phyloP scores from a whole-genome alignment of 2,329 filamentous ascomycete species.

The Colletotrichum acutatum region DNA sequence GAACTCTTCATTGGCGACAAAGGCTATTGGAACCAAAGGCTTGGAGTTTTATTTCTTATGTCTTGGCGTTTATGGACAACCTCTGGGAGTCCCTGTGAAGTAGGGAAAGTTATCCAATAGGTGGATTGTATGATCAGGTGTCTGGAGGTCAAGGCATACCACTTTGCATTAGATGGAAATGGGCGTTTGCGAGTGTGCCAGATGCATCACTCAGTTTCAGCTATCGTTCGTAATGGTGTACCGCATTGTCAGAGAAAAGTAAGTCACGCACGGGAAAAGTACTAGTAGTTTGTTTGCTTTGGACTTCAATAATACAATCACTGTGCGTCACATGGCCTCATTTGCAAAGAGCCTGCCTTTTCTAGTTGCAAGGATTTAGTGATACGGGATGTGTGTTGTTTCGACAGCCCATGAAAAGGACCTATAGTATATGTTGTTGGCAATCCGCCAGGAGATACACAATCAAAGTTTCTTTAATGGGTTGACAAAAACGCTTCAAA shows the following conservation, averaged over 20 bases:
- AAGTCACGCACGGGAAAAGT: not conserved
- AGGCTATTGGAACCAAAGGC: not conserved
- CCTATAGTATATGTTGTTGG: not conserved
- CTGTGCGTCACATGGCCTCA: not conserved
- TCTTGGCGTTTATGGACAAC: constrained; percentile 9
- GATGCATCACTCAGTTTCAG: constrained; percentile 7
- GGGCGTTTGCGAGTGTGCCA: constrained; percentile 24
- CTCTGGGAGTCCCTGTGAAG: not conserved
- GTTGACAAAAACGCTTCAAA: not conserved
- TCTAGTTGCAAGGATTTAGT: too few relatives aligned
- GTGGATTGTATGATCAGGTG: constrained; percentile 23
- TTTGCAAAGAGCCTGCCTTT: not conserved
- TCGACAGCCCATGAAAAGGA: not conserved
- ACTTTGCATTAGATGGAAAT: constrained; percentile 31
- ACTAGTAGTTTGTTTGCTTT: not conserved
- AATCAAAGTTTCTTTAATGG: too few relatives aligned
- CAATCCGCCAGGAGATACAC: too few relatives aligned
- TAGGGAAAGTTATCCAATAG: not conserved
- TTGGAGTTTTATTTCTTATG: not conserved
- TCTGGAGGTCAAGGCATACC: constrained; percentile 22
- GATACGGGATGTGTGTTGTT: not conserved
- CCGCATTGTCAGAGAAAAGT: constrained; percentile 1
- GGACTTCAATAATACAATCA: not conserved
- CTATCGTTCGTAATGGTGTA: not conserved
- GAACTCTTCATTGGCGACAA: not conserved